These are phyloP conservation scores for Alloascoidea africana DNA, from an alignment of 805 yeast genomes.

Conservation along the genomic window DNA sequence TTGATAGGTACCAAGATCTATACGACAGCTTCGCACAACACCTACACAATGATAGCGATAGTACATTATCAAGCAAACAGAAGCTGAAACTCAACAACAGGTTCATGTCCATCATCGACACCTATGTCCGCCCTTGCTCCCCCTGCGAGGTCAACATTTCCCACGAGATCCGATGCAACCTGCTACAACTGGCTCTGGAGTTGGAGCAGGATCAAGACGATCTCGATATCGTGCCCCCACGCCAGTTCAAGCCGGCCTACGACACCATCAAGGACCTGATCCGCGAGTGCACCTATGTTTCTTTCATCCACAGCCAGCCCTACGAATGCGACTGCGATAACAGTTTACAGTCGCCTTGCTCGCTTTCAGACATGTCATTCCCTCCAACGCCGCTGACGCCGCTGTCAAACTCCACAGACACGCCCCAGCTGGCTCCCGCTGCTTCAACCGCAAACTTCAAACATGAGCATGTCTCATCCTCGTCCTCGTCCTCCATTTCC, in stretches of 20 bases:
- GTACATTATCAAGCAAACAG: no score
- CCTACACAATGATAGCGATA: no score
- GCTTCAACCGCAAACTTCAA: no score
- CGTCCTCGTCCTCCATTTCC: no score
- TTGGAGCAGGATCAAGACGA: neutral
- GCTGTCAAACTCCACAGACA: no score
- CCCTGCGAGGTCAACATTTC: neutral
- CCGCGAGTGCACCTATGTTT: constrained; percentile 1
- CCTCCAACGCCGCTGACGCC: no score
- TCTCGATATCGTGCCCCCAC: neutral
- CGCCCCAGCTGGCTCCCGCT: no score
- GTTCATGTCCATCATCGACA: neutral
- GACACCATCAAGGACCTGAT: neutral
- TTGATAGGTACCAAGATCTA: neutral
- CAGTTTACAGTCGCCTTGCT: no score
- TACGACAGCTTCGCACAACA: neutral
- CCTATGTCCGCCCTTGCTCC: neutral
- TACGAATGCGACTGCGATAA: no score
- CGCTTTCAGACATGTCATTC: no score
- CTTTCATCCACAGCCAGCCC: no score
- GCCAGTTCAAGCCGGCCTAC: neutral
- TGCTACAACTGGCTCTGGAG: neutral
- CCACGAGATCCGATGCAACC: neutral
- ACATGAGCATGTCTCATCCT: no score
- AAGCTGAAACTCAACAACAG: neutral